These are phyloP conservation scores for Gossypium bickii DNA, from an alignment of 345 rosid genomes.

Conservation along the genomic window DNA sequence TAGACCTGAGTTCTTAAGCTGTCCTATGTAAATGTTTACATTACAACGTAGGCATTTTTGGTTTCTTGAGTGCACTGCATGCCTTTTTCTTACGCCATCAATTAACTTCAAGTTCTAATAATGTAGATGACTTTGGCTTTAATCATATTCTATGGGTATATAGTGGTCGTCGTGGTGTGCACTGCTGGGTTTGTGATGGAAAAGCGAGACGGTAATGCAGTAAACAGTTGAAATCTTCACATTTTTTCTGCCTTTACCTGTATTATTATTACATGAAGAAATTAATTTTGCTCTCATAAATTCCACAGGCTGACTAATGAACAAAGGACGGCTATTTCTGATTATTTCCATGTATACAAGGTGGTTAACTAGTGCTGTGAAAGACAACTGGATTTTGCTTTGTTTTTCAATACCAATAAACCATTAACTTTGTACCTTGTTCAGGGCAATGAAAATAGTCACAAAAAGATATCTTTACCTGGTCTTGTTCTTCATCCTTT, in stretches of 20 bases:
- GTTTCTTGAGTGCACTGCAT: neutral
- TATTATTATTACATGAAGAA: neutral
- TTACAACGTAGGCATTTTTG: neutral
- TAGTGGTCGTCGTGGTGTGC: conserved; percentile 96
- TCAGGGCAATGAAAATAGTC: conserved; percentile 85
- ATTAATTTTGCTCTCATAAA: conserved; percentile 6
- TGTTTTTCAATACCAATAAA: neutral
- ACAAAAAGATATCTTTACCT: conserved; percentile 59
- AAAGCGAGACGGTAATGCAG: conserved; percentile 75
- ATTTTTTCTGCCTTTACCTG: neutral
- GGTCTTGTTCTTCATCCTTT: conserved; percentile 83
- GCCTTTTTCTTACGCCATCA: neutral
- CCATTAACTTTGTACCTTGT: conserved; percentile 15
- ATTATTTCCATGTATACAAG: conserved; percentile 82
- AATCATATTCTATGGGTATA: conserved; percentile 88
- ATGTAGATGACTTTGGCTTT: conserved; percentile 91
- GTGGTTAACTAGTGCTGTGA: conserved; percentile 28
- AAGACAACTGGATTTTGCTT: neutral
- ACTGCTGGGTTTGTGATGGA: conserved; percentile 96
- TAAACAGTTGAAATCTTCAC: neutral
- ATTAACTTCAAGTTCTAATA: conserved; percentile 9
- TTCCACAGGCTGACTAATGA: conserved; percentile 73
- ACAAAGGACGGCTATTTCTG: conserved; percentile 86
- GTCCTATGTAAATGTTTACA: neutral
- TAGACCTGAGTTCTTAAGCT: neutral